Percentiles rank a stretch among this genome's conserved stretches.
These are phyloP conservation scores for Scytalidium lignicola DNA, from an alignment of 2,329 filamentous ascomycete species.

Conservation along the genomic window DNA sequence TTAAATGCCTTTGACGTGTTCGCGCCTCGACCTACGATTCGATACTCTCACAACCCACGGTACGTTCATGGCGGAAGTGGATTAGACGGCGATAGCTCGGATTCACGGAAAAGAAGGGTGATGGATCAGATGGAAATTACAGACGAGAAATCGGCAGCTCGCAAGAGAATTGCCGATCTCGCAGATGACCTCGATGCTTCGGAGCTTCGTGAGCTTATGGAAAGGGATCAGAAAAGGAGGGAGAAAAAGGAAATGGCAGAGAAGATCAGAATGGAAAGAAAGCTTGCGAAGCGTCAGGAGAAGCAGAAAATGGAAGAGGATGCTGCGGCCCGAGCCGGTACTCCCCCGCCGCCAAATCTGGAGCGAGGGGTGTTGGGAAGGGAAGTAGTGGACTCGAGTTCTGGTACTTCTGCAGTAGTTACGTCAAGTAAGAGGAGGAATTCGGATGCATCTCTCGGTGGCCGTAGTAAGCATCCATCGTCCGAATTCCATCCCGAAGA, in stretches of 20 bases:
- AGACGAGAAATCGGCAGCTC: slow-evolving; percentile 55
- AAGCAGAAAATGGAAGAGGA: slow-evolving; percentile 56
- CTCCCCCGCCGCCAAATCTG: slow-evolving; percentile 49
- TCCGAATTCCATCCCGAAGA: slow-evolving; percentile 7
- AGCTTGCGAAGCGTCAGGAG: slow-evolving; percentile 62
- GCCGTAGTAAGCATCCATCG: slow-evolving; percentile 25
- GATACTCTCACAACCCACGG: slow-evolving; percentile 63
- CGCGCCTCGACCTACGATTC: slow-evolving; percentile 78
- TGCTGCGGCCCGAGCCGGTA: slow-evolving; percentile 46
- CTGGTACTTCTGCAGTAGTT: slow-evolving; percentile 49
- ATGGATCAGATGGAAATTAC: slow-evolving; percentile 48
- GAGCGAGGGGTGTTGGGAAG: slow-evolving; percentile 57
- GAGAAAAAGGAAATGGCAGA: slow-evolving; percentile 69
- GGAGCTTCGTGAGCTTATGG: slow-evolving; percentile 82
- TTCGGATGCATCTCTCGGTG: slow-evolving; percentile 31
- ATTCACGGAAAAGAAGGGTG: slow-evolving; percentile 47
- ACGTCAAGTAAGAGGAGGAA: slow-evolving; percentile 51
- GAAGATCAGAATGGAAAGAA: slow-evolving; percentile 60
- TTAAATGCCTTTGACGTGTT: slow-evolving; percentile 77
- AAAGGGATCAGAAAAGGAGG: slow-evolving; percentile 75
- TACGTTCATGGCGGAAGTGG: slow-evolving; percentile 40
- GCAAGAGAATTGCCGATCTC: slow-evolving; percentile 62
- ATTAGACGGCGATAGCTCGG: slow-evolving; percentile 35
- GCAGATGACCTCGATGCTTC: slow-evolving; percentile 82
- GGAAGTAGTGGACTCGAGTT: slow-evolving; percentile 51